A percentile compares a stretch with the other conserved stretches of the same genome.
Evolutionary conservation across 805 yeast species (phyloP).

Genomic region (Cyberlindnera suaveolens): DNA sequence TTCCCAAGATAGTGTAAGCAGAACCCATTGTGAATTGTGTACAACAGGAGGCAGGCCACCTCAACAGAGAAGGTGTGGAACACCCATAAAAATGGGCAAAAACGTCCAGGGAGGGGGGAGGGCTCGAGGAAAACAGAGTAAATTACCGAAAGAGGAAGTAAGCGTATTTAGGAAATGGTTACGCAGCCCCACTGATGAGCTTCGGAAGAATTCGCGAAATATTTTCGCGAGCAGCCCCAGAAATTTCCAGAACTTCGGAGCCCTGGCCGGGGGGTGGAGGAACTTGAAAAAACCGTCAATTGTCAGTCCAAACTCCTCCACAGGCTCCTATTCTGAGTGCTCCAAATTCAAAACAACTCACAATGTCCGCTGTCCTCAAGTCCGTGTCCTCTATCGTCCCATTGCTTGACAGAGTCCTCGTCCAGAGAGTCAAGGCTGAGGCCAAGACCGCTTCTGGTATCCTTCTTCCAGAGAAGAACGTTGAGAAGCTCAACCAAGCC

Average conservation of each 20-base stretch:
- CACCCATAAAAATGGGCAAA: neutral
- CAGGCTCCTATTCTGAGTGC: neutral
- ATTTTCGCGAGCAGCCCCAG: too few relatives aligned
- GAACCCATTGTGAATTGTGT: slow-evolving; percentile 20
- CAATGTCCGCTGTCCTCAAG: slow-evolving; percentile 56
- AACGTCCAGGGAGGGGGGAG: too few relatives aligned
- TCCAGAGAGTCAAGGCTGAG: slow-evolving; percentile 89
- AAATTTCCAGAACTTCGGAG: too few relatives aligned
- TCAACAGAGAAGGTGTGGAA: slow-evolving; percentile 1
- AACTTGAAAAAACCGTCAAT: neutral
- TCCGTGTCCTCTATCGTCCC: slow-evolving; percentile 87
- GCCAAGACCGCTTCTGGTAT: slow-evolving; percentile 90
- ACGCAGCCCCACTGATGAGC: too few relatives aligned
- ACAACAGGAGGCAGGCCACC: neutral
- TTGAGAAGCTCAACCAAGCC: slow-evolving; percentile 88
- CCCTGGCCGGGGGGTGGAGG: too few relatives aligned
- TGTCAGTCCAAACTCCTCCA: neutral
- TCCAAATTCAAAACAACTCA: slow-evolving; percentile 3
- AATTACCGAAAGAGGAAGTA: too few relatives aligned
- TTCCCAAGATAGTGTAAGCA: slow-evolving; percentile 23
- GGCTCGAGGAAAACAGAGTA: too few relatives aligned
- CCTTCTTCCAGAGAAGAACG: slow-evolving; percentile 93
- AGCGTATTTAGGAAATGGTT: too few relatives aligned
- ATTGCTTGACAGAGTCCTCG: slow-evolving; percentile 91
- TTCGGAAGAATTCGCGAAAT: too few relatives aligned